Evolutionary conservation across 805 yeast genomes (phyloP).

Genomic region (Schizosaccharomyces osmophilus): DNA sequence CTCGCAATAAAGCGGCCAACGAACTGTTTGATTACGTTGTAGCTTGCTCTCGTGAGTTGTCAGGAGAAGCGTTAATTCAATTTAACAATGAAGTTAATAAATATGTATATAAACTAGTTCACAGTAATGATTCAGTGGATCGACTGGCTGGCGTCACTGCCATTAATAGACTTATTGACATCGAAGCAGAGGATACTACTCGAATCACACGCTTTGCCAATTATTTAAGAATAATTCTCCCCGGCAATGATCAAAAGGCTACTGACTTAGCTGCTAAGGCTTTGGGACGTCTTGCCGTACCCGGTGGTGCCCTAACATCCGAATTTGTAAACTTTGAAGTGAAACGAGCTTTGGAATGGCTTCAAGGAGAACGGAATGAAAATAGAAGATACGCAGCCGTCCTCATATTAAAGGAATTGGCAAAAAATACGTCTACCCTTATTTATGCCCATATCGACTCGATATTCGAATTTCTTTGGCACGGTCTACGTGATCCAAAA

Average conservation of each 20-base stretch:
- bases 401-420: conserved; percentile 56
- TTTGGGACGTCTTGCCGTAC: conserved; percentile 66
- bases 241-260: conserved; percentile 60
- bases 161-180: conserved; percentile 48
- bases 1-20: conserved; percentile 27
- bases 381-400: conserved; percentile 72
- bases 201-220: conserved; percentile 82
- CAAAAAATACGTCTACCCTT: conserved; percentile 66
- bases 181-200: conserved; percentile 64
- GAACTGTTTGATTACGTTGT: conserved; percentile 49
- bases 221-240: conserved; percentile 53
- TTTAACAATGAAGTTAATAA: conserved; percentile 71
- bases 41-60: conserved; percentile 52
- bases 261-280: conserved; percentile 73
- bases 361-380: conserved; percentile 53
- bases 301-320: conserved; percentile 72
- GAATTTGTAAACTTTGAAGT: conserved; percentile 87
- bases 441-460: conserved; percentile 55
- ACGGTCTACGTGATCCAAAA: conserved; percentile 61
- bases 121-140: conserved; percentile 43
- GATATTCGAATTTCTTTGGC: conserved; percentile 65
- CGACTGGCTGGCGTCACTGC: conserved; percentile 82
- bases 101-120: conserved; percentile 62
- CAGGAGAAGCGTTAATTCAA: conserved; percentile 57
- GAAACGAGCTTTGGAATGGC: conserved; percentile 71